phyloP scores from a whole-genome alignment of 345 rosid species.

The Brassica juncea region DNA sequence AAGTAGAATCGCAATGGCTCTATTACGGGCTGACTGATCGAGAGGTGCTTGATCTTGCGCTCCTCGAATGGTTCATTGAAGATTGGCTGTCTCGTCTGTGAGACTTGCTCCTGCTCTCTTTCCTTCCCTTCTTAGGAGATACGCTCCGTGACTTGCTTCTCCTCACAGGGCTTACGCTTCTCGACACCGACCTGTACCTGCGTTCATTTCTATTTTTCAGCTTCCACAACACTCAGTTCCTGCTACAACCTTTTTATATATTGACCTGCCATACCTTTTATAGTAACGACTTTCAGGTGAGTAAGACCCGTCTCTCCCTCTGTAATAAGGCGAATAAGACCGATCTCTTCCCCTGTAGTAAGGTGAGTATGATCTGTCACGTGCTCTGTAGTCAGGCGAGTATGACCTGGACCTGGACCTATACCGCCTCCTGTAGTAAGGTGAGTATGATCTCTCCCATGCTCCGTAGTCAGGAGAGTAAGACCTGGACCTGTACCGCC shows the following conservation, averaged over 20 bases:
- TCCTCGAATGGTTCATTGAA: slow-evolving; percentile 42
- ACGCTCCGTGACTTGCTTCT: slow-evolving; percentile 40
- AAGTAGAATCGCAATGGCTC: background rate
- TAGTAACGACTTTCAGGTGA: slow-evolving; percentile 37
- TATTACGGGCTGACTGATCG: slow-evolving; percentile 56
- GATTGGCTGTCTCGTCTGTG: slow-evolving; percentile 36
- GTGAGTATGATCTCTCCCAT: slow-evolving; percentile 38
- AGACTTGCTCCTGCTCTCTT: slow-evolving; percentile 36
- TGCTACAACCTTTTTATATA: background rate
- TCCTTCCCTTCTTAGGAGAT: slow-evolving; percentile 43
- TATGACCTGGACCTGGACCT: slow-evolving; percentile 43
- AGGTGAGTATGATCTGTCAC: slow-evolving; percentile 42
- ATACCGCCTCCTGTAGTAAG: slow-evolving; percentile 32
- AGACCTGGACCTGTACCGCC: slow-evolving; percentile 41
- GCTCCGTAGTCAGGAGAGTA: slow-evolving; percentile 43
- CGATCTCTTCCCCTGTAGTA: slow-evolving; percentile 30
- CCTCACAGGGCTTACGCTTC: slow-evolving; percentile 46
- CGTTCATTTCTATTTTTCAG: slow-evolving; percentile 3
- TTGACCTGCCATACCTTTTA: slow-evolving; percentile 7
- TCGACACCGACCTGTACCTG: slow-evolving; percentile 47
- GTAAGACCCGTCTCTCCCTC: slow-evolving; percentile 37
- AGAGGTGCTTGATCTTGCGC: slow-evolving; percentile 64
- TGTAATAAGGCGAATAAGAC: slow-evolving; percentile 40
- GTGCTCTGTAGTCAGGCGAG: slow-evolving; percentile 41
- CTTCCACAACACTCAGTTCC: slow-evolving; percentile 9